A percentile compares a stretch with the other conserved stretches of the same genome.
These are phyloP conservation scores for Henckelia pumila DNA, from an alignment of 257 asterid species.

Conservation along the genomic window DNA sequence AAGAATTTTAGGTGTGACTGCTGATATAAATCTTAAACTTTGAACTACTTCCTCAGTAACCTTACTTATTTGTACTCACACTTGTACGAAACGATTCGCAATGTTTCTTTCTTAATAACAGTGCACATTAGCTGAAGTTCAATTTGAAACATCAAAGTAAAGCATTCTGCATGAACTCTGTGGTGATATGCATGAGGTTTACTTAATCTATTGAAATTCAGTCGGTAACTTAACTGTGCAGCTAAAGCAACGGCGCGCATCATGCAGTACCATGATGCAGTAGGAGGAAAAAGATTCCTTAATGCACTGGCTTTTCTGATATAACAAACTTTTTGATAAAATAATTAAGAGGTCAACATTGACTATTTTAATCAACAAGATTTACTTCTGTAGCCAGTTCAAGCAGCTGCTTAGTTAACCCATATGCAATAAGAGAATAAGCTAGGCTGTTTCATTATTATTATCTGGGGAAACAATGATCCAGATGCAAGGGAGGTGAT, in stretches of 20 bases:
- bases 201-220: neutral
- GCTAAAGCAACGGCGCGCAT: neutral
- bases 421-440: no score
- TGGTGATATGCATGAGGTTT: neutral
- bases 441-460: neutral
- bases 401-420: neutral
- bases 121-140: neutral
- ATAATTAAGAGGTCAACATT: neutral
- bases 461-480: conserved; percentile 21
- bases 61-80: neutral
- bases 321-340: no score
- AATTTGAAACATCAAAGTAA: neutral
- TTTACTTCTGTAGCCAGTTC: neutral
- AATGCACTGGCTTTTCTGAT: neutral
- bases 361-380: neutral
- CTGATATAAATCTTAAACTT: no score
- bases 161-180: neutral
- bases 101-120: neutral
- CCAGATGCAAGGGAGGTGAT: conserved; percentile 26
- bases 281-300: conserved; percentile 1
- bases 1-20: neutral
- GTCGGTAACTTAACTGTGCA: neutral
- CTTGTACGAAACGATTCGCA: neutral
- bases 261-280: neutral
- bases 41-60: neutral